phyloP scores from a whole-genome alignment of 2,329 filamentous ascomycete species.

The Fusarium xyrophilum region DNA sequence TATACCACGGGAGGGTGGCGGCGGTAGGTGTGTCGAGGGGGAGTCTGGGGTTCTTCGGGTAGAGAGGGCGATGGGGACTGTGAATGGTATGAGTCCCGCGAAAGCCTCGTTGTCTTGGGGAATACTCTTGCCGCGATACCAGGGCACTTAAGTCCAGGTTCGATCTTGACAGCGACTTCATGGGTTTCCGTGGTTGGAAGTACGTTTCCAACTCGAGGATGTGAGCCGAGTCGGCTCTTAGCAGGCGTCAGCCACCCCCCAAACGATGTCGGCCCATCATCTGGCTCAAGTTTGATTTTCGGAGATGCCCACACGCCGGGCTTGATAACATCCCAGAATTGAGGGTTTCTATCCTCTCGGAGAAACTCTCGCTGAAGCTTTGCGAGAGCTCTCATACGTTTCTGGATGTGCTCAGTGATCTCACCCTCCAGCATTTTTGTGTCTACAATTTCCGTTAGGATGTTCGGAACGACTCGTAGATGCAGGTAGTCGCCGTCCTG shows the following conservation, averaged over 20 bases:
- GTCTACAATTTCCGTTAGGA: conserved; percentile 49
- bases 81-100: neutral
- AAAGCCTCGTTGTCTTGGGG: neutral
- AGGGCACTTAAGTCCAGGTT: conserved; percentile 17
- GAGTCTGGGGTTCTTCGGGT: conserved; percentile 6
- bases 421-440: conserved; percentile 38
- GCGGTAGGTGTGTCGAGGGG: conserved; percentile 32
- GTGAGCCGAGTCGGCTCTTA: neutral
- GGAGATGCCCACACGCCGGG: conserved; percentile 33
- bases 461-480: conserved; percentile 49
- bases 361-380: conserved; percentile 49
- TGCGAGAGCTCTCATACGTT: conserved; percentile 47
- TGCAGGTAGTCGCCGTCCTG: conserved; percentile 49
- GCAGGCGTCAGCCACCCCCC: conserved; percentile 8
- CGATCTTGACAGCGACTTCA: conserved; percentile 10
- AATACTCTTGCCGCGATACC: neutral
- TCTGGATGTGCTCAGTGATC: conserved; percentile 48
- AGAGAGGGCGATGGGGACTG: neutral
- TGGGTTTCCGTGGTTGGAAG: conserved; percentile 1
- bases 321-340: conserved; percentile 45
- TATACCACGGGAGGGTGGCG: conserved; percentile 52
- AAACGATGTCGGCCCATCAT: conserved; percentile 12
- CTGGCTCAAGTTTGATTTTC: conserved; percentile 29
- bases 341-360: conserved; percentile 36
- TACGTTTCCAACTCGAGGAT: conserved; percentile 20